Conservation (phyloP, 1,284 basidiomycete genomes). For the Ceratobasidium papillatum region DNA sequence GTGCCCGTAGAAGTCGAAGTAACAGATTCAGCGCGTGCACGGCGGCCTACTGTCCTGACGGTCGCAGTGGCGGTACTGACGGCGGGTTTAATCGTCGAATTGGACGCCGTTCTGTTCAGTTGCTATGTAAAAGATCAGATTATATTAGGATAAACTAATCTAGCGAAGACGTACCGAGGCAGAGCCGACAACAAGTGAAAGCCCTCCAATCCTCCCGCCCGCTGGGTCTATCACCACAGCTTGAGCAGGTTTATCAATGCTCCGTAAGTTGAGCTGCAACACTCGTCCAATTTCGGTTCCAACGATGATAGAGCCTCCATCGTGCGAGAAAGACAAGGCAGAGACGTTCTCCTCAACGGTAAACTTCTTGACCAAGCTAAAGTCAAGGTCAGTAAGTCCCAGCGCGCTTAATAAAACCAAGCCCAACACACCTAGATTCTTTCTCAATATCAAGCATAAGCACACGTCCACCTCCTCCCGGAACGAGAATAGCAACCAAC, state of each 20-base stretch:
- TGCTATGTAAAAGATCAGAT: not conserved
- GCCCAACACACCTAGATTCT: conserved; percentile 28
- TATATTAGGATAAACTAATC: not conserved
- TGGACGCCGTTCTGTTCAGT: not conserved
- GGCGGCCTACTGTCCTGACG: not conserved
- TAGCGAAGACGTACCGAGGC: not conserved
- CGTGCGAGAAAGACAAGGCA: conserved; percentile 68
- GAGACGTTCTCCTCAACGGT: conserved; percentile 63
- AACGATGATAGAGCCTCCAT: conserved; percentile 69
- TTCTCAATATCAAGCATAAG: conserved; percentile 78
- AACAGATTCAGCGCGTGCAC: conserved; percentile 16
- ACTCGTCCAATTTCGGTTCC: conserved; percentile 71
- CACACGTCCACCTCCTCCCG: conserved; percentile 63
- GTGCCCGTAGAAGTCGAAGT: conserved; percentile 7
- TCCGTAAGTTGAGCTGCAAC: conserved; percentile 67
- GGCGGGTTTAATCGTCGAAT: not conserved
- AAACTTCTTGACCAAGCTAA: conserved; percentile 65
- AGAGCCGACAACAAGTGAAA: conserved; percentile 54
- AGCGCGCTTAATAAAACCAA: not conserved
- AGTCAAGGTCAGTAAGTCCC: not conserved
- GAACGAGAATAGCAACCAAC: conserved; percentile 64
- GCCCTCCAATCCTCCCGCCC: conserved; percentile 59
- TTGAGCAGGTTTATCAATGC: conserved; percentile 68
- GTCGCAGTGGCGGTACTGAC: not conserved
- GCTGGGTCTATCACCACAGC: conserved; percentile 60